Evolutionary conservation across 1,284 basidiomycete genomes (phyloP).

Genomic region (Trametes pubescens): DNA sequence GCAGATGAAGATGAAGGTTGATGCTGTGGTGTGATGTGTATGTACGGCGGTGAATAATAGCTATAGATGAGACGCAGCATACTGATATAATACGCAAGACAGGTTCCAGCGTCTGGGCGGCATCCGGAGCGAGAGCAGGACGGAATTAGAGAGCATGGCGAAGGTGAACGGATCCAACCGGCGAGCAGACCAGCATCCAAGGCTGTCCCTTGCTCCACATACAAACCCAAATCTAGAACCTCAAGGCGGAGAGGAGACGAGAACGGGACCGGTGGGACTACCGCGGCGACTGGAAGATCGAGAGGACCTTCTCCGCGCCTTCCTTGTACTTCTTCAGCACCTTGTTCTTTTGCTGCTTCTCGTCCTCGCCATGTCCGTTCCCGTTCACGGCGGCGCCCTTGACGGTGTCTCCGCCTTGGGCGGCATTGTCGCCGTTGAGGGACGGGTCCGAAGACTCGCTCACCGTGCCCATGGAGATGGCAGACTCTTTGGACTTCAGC

Average conservation of each 20-base stretch:
- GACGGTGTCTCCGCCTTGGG: constrained; percentile 32
- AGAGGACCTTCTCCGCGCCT: constrained; percentile 82
- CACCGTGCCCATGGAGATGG: constrained; percentile 69
- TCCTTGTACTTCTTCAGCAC: constrained; percentile 85
- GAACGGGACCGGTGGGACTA: constrained; percentile 24
- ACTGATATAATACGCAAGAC: constrained; percentile 33
- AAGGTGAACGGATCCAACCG: constrained; percentile 14
- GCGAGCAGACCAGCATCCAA: constrained; percentile 1
- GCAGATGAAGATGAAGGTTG: constrained; percentile 9
- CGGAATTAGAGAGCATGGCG: constrained; percentile 29
- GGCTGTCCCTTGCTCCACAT: constrained; percentile 11
- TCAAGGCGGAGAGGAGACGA: neutral
- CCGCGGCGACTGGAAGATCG: constrained; percentile 72
- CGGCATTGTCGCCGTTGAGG: constrained; percentile 54
- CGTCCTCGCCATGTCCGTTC: constrained; percentile 46
- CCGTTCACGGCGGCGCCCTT: constrained; percentile 33
- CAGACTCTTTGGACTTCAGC: constrained; percentile 81
- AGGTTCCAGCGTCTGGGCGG: constrained; percentile 26
- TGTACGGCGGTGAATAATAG: constrained; percentile 35
- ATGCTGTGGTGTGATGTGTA: constrained; percentile 22
- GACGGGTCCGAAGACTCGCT: constrained; percentile 79
- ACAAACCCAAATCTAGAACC: constrained; percentile 4
- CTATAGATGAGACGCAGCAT: constrained; percentile 41
- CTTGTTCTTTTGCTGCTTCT: constrained; percentile 67
- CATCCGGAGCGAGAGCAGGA: constrained; percentile 20